These are phyloP conservation scores for Metarhizium anisopliae DNA, from an alignment of 2,329 filamentous ascomycete species.

Conservation along the genomic window DNA sequence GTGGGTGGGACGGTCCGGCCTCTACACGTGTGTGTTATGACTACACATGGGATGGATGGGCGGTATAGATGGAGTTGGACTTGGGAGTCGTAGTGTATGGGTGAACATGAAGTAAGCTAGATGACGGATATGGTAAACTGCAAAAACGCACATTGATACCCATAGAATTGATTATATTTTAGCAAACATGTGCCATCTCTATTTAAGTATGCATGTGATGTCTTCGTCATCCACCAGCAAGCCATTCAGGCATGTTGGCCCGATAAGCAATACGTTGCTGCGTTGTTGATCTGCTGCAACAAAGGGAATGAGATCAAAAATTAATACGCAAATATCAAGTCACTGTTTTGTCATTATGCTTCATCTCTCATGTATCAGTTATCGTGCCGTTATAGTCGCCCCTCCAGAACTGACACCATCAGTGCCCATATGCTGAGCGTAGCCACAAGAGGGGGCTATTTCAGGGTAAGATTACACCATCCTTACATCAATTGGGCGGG, in stretches of 20 bases:
- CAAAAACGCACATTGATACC: not conserved
- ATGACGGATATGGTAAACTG: not conserved
- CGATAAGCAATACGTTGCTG: not conserved
- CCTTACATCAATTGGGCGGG: not conserved
- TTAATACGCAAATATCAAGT: not conserved
- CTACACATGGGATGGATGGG: not conserved
- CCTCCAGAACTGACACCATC: constrained; percentile 11
- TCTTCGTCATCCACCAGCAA: not conserved
- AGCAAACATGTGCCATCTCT: not conserved
- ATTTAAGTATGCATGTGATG: too few relatives aligned
- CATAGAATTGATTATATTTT: not conserved
- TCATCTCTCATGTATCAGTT: constrained; percentile 7
- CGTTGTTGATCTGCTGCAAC: not conserved
- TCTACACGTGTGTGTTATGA: not conserved
- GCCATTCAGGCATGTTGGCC: not conserved
- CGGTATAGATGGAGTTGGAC: not conserved
- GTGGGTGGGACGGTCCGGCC: not conserved
- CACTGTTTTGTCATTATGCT: not conserved
- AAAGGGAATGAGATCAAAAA: not conserved
- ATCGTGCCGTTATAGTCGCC: constrained; percentile 14
- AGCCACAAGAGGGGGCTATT: not conserved
- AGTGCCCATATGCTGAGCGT: not conserved
- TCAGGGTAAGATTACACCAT: not conserved
- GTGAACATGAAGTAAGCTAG: not conserved
- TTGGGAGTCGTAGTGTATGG: not conserved